phyloP scores from a whole-genome alignment of 768 basidiomycete species.

The Russula brevipes region DNA sequence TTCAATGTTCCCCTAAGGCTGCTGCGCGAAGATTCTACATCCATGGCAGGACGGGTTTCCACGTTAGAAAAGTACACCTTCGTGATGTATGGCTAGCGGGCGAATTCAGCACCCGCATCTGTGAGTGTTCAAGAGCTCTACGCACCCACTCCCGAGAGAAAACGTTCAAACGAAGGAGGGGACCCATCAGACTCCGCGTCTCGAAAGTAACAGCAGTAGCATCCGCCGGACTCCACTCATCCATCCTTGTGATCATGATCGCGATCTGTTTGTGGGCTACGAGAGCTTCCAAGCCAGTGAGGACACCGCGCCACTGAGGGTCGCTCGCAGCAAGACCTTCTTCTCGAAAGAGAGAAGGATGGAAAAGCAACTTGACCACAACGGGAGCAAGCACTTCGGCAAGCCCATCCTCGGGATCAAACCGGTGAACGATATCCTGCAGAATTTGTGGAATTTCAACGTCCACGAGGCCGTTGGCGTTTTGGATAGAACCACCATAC shows the following conservation, averaged over 20 bases:
- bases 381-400: constrained; percentile 76
- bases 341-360: constrained; percentile 55
- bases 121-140: constrained; percentile 18
- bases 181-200: constrained; percentile 67
- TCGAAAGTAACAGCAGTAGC: constrained; percentile 63
- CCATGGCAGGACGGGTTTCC: constrained; percentile 63
- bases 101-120: constrained; percentile 13
- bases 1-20: constrained; percentile 85
- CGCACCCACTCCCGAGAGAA: constrained; percentile 88
- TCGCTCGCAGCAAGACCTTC: constrained; percentile 72
- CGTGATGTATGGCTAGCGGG: constrained; percentile 62
- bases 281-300: constrained; percentile 76
- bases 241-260: constrained; percentile 67
- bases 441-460: constrained; percentile 76
- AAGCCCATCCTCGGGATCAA: constrained; percentile 74
- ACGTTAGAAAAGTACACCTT: constrained; percentile 82
- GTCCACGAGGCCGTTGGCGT: constrained; percentile 50
- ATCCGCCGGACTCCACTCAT: constrained; percentile 62
- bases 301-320: constrained; percentile 78
- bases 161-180: constrained; percentile 74
- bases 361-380: constrained; percentile 54
- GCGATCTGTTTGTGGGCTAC: constrained; percentile 82
- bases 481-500: constrained; percentile 41
- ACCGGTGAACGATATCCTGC: constrained; percentile 75
- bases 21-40: constrained; percentile 76